Percentiles rank a stretch among this genome's conserved stretches.
Conservation (phyloP, 257 asterid genomes). For the Solanum habrochaites region DNA sequence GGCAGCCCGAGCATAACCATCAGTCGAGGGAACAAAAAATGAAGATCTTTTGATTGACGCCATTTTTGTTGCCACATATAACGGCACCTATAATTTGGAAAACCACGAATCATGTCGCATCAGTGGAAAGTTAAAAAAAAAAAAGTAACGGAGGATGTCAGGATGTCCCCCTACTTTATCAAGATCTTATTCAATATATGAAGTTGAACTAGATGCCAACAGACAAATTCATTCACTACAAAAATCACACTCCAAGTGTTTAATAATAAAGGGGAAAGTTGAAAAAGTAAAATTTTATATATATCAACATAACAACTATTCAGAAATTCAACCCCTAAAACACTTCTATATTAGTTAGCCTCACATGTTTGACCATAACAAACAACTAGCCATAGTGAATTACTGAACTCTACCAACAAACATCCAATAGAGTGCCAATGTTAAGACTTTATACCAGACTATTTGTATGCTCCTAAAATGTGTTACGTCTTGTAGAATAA, state of each 20-base stretch:
- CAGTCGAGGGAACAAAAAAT: conserved; percentile 84
- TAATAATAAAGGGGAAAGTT: neutral
- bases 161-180: neutral
- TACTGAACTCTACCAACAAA: neutral
- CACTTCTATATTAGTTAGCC: neutral
- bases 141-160: neutral
- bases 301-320: neutral
- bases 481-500: neutral
- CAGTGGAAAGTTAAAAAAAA: neutral
- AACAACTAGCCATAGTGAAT: neutral
- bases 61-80: conserved; percentile 95
- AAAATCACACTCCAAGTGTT: neutral
- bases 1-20: conserved; percentile 75
- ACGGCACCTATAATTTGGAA: conserved; percentile 50
- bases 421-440: neutral
- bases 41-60: conserved; percentile 88
- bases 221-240: neutral
- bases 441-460: neutral
- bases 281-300: neutral
- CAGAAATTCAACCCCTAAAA: neutral
- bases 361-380: neutral
- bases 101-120: neutral
- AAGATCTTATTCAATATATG: neutral
- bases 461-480: neutral
- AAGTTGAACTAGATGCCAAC: neutral